These are phyloP conservation scores for Paramyrothecium sp. DNA, from an alignment of 2,329 filamentous ascomycete species.

Conservation along the genomic window DNA sequence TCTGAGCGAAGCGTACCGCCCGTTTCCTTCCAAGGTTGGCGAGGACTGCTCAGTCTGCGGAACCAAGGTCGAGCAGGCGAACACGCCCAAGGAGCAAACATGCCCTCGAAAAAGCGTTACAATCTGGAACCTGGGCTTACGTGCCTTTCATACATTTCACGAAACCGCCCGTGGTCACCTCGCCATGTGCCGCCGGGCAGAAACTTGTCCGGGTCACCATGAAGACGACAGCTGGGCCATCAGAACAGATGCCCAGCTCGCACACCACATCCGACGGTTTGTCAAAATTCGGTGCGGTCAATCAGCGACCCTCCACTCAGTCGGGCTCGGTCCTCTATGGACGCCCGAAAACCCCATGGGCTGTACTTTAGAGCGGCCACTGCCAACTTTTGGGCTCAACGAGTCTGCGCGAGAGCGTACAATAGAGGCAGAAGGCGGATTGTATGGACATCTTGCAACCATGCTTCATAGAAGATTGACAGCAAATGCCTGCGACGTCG, in stretches of 20 bases:
- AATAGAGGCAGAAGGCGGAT: neutral
- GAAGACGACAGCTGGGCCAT: neutral
- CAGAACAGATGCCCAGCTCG: neutral
- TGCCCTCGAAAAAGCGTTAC: neutral
- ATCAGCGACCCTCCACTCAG: neutral
- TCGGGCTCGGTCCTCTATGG: neutral
- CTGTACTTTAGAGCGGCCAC: neutral
- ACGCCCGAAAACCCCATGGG: neutral
- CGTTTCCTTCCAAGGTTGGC: neutral
- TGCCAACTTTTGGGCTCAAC: neutral
- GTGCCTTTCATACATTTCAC: neutral
- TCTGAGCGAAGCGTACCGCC: neutral
- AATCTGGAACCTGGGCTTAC: neutral
- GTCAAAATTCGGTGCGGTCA: neutral
- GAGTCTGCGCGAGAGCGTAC: neutral
- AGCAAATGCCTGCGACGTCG: neutral
- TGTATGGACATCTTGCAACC: neutral
- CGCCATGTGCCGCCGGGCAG: neutral
- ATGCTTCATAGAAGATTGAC: neutral
- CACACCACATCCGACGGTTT: neutral
- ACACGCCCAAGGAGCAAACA: neutral
- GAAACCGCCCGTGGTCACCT: neutral
- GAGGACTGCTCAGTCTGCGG: neutral
- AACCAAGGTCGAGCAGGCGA: neutral
- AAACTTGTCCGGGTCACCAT: neutral